A percentile compares a stretch with the other conserved stretches of the same genome.
Evolutionary conservation across 352 stramenopile genomes (phyloP).

Genomic region (Globisporangium spiculum): DNA sequence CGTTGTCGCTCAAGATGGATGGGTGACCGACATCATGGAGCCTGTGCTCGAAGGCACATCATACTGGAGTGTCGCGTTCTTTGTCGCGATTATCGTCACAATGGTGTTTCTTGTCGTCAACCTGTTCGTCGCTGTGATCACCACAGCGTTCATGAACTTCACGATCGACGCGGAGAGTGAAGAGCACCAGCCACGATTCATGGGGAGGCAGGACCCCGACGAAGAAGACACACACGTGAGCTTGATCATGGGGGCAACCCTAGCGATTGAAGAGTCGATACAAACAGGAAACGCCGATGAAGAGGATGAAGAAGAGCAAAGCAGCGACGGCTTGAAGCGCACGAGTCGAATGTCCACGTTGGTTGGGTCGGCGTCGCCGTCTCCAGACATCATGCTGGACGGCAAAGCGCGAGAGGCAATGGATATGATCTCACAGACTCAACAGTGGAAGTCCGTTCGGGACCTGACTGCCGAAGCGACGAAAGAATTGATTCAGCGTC

Average conservation of each 20-base stretch:
- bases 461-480: slow-evolving; percentile 66
- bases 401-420: slow-evolving; percentile 19
- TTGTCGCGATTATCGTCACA: slow-evolving; percentile 63
- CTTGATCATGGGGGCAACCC: slow-evolving; percentile 78
- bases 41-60: slow-evolving; percentile 66
- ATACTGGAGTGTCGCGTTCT: slow-evolving; percentile 54
- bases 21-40: slow-evolving; percentile 78
- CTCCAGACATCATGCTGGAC: slow-evolving; percentile 19
- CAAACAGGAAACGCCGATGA: slow-evolving; percentile 2
- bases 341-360: slow-evolving; percentile 9
- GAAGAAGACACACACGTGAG: slow-evolving; percentile 75
- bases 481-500: slow-evolving; percentile 51
- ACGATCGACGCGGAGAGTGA: slow-evolving; percentile 47
- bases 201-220: slow-evolving; percentile 53
- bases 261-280: slow-evolving; percentile 64
- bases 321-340: neutral
- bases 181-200: slow-evolving; percentile 32
- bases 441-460: slow-evolving; percentile 48
- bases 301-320: neutral
- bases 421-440: slow-evolving; percentile 31
- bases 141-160: slow-evolving; percentile 83
- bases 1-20: slow-evolving; percentile 75
- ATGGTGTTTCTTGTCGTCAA: slow-evolving; percentile 86
- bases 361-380: neutral
- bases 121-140: slow-evolving; percentile 81